phyloP scores from a whole-genome alignment of 2,329 filamentous ascomycete genomes.

The Xylariaceae sp. region DNA sequence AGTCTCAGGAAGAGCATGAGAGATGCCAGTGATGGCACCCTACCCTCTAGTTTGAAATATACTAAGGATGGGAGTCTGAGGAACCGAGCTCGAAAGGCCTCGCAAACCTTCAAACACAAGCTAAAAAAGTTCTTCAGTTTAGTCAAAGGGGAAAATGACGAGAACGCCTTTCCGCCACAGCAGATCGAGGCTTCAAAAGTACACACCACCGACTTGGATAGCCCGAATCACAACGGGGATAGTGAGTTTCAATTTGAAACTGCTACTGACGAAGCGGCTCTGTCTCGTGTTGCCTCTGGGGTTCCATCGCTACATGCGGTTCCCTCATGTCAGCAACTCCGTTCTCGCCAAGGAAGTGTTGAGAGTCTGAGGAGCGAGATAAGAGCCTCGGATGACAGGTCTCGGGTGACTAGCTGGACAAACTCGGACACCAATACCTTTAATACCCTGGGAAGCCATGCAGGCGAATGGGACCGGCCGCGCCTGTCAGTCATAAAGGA shows the following conservation, averaged over 20 bases:
- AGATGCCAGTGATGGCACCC: slow-evolving; percentile 49
- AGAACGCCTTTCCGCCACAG: slow-evolving; percentile 49
- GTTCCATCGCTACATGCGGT: slow-evolving; percentile 54
- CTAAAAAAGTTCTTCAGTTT: slow-evolving; percentile 61
- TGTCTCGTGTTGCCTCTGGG: slow-evolving; percentile 53
- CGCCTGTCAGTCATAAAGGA: slow-evolving; percentile 68
- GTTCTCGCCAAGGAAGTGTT: slow-evolving; percentile 58
- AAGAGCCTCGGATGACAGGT: slow-evolving; percentile 53
- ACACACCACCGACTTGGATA: slow-evolving; percentile 29
- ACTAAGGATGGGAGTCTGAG: slow-evolving; percentile 44
- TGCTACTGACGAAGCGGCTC: slow-evolving; percentile 29
- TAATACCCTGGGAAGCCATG: slow-evolving; percentile 45
- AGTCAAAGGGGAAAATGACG: slow-evolving; percentile 40
- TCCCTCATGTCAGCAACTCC: slow-evolving; percentile 49
- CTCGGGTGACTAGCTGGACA: slow-evolving; percentile 74
- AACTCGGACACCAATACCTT: slow-evolving; percentile 63
- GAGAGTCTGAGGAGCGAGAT: slow-evolving; percentile 50
- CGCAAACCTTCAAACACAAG: slow-evolving; percentile 62
- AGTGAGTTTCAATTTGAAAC: slow-evolving; percentile 16
- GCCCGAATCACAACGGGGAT: slow-evolving; percentile 14
- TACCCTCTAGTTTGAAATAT: slow-evolving; percentile 26
- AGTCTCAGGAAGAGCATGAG: slow-evolving; percentile 50
- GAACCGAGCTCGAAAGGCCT: slow-evolving; percentile 62
- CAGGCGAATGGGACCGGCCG: slow-evolving; percentile 53
- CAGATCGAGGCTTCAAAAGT: slow-evolving; percentile 52